Base-by-base conservation (phyloP, 2,329 filamentous ascomycete species). In the Epicoccum sorghinum region DNA sequence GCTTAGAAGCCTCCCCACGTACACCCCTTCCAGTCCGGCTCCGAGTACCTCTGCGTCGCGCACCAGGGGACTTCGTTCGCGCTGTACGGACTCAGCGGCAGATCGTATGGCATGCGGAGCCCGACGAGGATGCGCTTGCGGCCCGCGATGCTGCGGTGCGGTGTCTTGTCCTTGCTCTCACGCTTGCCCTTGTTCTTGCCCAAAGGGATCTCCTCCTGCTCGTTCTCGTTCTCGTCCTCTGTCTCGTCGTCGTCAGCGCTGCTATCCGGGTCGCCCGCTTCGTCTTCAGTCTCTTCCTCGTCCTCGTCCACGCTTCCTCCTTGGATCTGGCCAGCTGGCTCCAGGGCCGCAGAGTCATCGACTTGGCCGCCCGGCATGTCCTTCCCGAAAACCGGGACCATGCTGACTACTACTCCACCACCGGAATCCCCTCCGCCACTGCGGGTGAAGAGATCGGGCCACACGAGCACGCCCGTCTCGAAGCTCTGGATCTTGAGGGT, bases 381-480 rank as follows among this genome's bases (percentile, higher is more conserved):
- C 3, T 69, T 80, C 55, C 82, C 80, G 71, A 93, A 93, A 1
- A 84, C 84, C 1, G 86, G 85, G 1, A 88, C 77, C 89, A 96
- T 95, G 5, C 71, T 68, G 0, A 53, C 60, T 52, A 1, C 49
- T 36, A 7, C 75, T 47, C 3, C 18, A 18, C 18, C 18, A 18
- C 18, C 18, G 18, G 3, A 2, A 18, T 18, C 18, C 18, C 18
- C 18, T 2, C 18, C 18, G 30, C 74, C 40, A 12, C 12, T 10
- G 3, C 4, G 66, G 10, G 55, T 59, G 41, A 80, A 82, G 24
- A 86, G 64, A 18, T 69, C 84, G 0, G 92, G 91, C 90, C 91
- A 96, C 0, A 96, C 82, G 41, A 96, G 70, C 1, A 96, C 90
- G 0, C 92, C 92, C 29, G 91, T 83, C 71, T 96, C 92, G 79